Evolutionary conservation across 2,329 filamentous ascomycete species (phyloP), one percentile per base, ranked within the genome.

Genomic region (Bimuria novae-zelandiae): DNA sequence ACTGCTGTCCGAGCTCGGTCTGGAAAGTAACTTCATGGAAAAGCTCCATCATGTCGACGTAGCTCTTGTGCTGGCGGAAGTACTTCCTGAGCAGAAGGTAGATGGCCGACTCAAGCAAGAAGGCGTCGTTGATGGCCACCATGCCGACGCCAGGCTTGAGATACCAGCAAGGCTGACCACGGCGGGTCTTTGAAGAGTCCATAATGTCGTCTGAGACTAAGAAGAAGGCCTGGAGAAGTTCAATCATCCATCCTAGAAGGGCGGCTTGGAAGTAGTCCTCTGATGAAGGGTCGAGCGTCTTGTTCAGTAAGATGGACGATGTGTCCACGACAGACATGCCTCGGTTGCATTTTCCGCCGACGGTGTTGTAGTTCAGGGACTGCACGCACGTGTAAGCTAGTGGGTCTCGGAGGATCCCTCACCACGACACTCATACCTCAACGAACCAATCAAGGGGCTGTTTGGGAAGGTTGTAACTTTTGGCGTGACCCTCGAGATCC

Each of bases 151-250:
- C 86, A 27, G 90, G 85, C 62, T 91, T 88, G 56, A 89, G 88
- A 80, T 97, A 99, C 94, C 94, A 99, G 82, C 94, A 99, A 36
- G 94, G 92, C 77, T 89, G 85, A 58, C 93, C 92, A 63, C 94
- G 91, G 56, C 94, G 92, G 51, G 94, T 99, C 76, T 96, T 94
- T 75, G 89, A 95, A 67, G 84, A 79, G 79, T 99, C 94, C 94
- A 99, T 99, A 70, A 99, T 97, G 76, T 99, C 94, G 79, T 99
- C 94, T 39, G 90, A 92, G 61, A 99, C 94, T 54, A 99, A 86
- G 85, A 99, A 97, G 83, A 97, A 97, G 62, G 94, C 93, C 80
- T 99, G 94, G 29, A 99, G 89, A 44, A 99, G 86, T 83, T 99
- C 94, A 59, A 95, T 96, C 84, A 96, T 86, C 94, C 94, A 99